Evolutionary conservation across 495 filamentous ascomycete species (phyloP), one percentile per base, ranked within the genome.

Genomic region (Parathielavia appendiculata): DNA sequence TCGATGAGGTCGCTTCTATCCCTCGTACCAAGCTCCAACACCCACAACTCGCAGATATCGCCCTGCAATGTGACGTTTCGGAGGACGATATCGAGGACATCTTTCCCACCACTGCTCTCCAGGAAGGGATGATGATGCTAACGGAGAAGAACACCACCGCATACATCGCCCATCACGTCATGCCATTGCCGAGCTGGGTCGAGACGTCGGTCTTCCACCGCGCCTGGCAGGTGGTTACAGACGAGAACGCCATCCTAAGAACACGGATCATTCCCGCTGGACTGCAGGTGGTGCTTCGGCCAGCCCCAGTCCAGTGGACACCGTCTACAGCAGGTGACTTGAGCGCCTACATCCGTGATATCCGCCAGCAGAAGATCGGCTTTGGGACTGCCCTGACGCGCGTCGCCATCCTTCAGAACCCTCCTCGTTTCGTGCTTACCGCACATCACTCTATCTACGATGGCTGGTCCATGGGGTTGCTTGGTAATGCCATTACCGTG

Each of bases 391-490:
- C 46, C 2, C 55, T 75, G 11, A 60, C 66, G 16, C 49, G 62
- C 6, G 65, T 62, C 23, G 58, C 66, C 2, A 55, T 73, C 20
- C 46, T 69, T 30, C 39, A 63, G 3, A 51, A 39, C 49, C 22
- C 14, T 36, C 22, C 49, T 11, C 35, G 35, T 19, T 80, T 85
- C 66, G 70, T 83, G 4, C 80, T 77, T 75, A 83, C 81, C 12
- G 72, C 81, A 4, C 84, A 87, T 55, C 85, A 88, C 62, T 77
- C 81, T 0, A 64, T 88, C 3, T 88, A 86, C 62, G 85, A 88
- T 57, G 83, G 83, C 26, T 87, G 82, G 82, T 81, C 76, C 13
- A 69, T 81, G 50, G 67, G 70, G 5, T 56, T 82, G 0, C 71
- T 85, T 26, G 66, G 77, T 1, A 61, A 79, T 6, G 68, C 74